Conservation (phyloP, 306 rosid genomes). For the Rosa lucieae region DNA sequence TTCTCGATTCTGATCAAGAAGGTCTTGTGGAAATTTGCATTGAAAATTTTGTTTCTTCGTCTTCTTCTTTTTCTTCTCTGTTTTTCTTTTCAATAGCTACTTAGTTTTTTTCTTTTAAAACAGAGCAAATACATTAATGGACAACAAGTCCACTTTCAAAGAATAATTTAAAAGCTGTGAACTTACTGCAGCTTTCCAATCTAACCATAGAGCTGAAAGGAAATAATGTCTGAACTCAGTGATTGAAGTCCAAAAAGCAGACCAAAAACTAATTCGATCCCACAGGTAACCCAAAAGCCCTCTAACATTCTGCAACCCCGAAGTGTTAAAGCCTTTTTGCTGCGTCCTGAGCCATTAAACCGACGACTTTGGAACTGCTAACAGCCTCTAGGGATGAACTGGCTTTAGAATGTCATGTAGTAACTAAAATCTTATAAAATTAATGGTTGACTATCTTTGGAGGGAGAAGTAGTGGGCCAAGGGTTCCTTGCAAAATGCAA, state of each 20-base stretch:
- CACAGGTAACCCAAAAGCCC: not conserved
- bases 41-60: not conserved
- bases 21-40: not conserved
- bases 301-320: not conserved
- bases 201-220: not conserved
- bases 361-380: not conserved
- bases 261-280: not conserved
- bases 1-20: not conserved
- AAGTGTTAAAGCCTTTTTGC: not conserved
- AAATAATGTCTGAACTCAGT: not conserved
- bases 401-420: not conserved
- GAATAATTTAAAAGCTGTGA: not conserved
- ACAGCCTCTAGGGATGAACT: not conserved
- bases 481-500: not conserved
- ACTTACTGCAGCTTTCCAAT: not conserved
- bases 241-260: not conserved
- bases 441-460: not conserved
- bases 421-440: not conserved
- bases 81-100: not conserved
- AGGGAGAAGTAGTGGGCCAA: not conserved
- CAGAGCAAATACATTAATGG: not conserved
- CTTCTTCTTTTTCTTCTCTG: not conserved
- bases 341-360: not conserved
- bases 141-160: too few species aligned
- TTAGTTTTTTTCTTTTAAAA: too few species aligned